Evolutionary conservation across 2,329 filamentous ascomycete species (phyloP), one percentile per base, ranked within the genome.

Genomic region (Malbranchea zuffiana): DNA sequence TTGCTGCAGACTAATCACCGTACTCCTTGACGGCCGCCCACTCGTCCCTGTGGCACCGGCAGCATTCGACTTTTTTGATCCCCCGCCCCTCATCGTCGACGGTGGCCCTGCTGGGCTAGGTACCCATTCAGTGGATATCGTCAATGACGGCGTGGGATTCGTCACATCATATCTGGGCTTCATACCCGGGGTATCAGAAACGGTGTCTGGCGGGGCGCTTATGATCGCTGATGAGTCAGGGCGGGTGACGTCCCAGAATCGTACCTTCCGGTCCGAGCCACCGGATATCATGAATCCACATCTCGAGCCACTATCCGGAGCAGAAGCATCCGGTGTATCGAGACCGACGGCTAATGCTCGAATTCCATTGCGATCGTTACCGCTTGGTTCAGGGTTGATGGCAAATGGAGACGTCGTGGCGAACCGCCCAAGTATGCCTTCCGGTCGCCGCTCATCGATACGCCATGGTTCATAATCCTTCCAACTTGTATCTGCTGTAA

Each of bases 171-270:
- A 96, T 6, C 73, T 72, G n/a, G 85, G 81, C 53, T 76, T 78
- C 15, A 50, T 47, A 3, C 49, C 39, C 4, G 47, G 47, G 10
- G 53, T 55, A 21, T 73, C 65, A 41, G 86, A 79, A 21, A 85
- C 80, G 2, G 67, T 60, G 40, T 75, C 74, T n/a, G n/a, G n/a
- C 7, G 86, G 66, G 0, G 88, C 88, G 54, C 82, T 93, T 45
- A 92, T 79, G 10, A 95, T 72, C 39, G 72, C 69, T 26, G 84
- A 94, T 41, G 77, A 74, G 52, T 94, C 85, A 6, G 84, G 71
- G 6, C 78, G 78, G 6, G 75, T 69, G 10, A 90, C 69, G 53
- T 98, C 88, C 90, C 90, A 98, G 61, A 92, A 96, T 6, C 90
- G 77, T 12, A 98, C 73, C 59, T 83, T 90, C 61, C 82, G 84